phyloP scores from a whole-genome alignment of 2,329 filamentous ascomycete species.

The Diaporthe batatas region DNA sequence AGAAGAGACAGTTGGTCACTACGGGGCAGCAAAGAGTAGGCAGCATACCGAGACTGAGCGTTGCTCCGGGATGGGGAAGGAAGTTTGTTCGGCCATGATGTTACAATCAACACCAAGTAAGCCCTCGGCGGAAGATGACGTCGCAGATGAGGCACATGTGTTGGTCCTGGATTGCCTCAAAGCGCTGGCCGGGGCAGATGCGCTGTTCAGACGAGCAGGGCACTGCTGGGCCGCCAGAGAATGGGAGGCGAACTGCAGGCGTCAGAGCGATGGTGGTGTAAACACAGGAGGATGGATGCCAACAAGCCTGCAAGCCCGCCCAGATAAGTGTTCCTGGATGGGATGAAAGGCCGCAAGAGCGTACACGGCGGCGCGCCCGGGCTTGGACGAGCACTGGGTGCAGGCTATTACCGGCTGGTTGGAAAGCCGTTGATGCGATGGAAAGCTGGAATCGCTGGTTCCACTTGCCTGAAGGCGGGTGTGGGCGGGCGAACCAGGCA shows the following conservation, averaged over 20 bases:
- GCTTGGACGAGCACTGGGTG: background rate
- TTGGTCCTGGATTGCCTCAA: background rate
- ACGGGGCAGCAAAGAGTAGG: constrained; percentile 31
- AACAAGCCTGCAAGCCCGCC: background rate
- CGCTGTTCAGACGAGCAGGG: background rate
- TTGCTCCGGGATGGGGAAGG: constrained; percentile 22
- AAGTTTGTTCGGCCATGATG: constrained; percentile 31
- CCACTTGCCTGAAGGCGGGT: constrained; percentile 21
- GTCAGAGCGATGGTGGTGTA: background rate
- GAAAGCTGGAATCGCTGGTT: background rate
- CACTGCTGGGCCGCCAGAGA: background rate
- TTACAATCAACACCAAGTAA: constrained; percentile 19
- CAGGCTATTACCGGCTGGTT: constrained; percentile 23
- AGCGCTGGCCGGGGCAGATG: background rate
- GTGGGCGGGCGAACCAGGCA: constrained; percentile 10
- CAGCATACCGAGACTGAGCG: constrained; percentile 38
- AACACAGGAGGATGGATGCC: constrained; percentile 4
- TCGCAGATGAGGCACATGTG: constrained; percentile 10
- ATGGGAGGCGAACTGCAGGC: constrained; percentile 21
- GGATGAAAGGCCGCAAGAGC: constrained; percentile 2
- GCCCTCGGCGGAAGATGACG: background rate
- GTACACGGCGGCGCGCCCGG: constrained; percentile 13
- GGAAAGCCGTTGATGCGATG: constrained; percentile 5
- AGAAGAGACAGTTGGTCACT: constrained; percentile 33
- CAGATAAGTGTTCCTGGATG: constrained; percentile 15